Percentiles rank a stretch among this genome's conserved stretches.
Evolutionary conservation across 345 rosid species (phyloP).

Genomic region (Excoecaria cochinchinensis): DNA sequence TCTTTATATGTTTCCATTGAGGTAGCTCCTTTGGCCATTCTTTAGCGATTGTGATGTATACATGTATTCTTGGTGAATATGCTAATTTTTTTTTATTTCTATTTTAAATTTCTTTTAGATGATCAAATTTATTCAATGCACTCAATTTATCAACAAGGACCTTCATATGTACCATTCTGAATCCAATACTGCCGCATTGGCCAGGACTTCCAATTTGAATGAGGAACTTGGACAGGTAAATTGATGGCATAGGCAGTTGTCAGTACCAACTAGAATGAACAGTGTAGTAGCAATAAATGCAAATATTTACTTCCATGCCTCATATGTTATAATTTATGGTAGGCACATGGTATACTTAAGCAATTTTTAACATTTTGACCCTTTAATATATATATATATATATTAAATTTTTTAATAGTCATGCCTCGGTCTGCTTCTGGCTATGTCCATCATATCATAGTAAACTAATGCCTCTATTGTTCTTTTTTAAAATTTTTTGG

Average conservation of each 20-base stretch:
- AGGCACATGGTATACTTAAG: not conserved
- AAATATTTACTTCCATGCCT: no score
- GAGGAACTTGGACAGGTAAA: conserved; percentile 99
- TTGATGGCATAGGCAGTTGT: not conserved
- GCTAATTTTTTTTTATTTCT: not conserved
- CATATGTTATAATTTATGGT: conserved; percentile 3
- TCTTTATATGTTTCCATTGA: conserved; percentile 97
- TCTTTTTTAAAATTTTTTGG: not conserved
- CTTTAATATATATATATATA: no score
- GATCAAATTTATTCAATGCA: conserved; percentile 95
- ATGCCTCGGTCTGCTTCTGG: not conserved
- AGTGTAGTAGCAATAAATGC: no score
- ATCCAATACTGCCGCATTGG: conserved; percentile 87
- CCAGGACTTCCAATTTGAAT: conserved; percentile 96
- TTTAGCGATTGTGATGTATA: conserved; percentile 2
- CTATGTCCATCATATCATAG: not conserved
- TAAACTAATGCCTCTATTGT: not conserved
- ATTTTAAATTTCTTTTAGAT: conserved; percentile 48
- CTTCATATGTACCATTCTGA: conserved; percentile 87
- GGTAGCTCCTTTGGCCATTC: conserved; percentile 44
- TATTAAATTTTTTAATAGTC: no score
- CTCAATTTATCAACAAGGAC: conserved; percentile 96
- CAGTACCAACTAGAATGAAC: no score
- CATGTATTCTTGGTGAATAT: conserved; percentile 19
- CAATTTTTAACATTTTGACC: no score